Conservation (phyloP, 2,329 filamentous ascomycete species). For the Chaetothyriales sp. region DNA sequence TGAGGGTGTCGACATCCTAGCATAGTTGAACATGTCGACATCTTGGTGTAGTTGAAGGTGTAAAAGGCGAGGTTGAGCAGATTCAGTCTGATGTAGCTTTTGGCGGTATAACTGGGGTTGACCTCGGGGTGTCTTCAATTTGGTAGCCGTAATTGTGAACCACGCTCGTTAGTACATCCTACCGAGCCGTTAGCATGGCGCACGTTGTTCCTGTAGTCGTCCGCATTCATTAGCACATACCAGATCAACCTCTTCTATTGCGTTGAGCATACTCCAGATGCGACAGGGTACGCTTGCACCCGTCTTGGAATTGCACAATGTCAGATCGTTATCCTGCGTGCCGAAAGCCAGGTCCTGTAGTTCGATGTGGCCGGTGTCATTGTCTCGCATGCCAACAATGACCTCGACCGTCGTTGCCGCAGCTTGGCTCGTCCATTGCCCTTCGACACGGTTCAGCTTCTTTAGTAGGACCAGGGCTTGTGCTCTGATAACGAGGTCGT, state of each 20-base stretch:
- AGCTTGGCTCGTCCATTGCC: slow-evolving; percentile 5
- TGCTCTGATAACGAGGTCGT: slow-evolving; percentile 4
- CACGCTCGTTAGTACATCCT: background rate
- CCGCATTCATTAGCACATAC: background rate
- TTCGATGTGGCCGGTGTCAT: background rate
- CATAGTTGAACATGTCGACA: too few relatives aligned
- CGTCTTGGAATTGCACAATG: background rate
- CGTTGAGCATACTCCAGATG: background rate
- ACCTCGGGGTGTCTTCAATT: too few relatives aligned
- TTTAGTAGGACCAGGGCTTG: slow-evolving; percentile 1
- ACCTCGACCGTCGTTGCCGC: slow-evolving; percentile 7
- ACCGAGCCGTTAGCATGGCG: background rate
- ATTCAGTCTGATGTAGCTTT: too few relatives aligned
- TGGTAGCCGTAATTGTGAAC: background rate
- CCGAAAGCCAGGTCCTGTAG: background rate
- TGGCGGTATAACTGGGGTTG: too few relatives aligned
- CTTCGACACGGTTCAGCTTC: slow-evolving; percentile 5
- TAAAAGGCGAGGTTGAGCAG: too few relatives aligned
- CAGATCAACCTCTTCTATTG: slow-evolving; percentile 1
- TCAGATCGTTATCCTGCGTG: background rate
- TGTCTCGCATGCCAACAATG: slow-evolving; percentile 2
- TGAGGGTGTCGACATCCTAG: too few relatives aligned
- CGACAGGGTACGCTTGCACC: slow-evolving; percentile 1
- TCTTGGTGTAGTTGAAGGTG: too few relatives aligned
- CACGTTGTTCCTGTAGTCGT: background rate